Conservation (phyloP, 176 grass and related monocot genomes). For the Avena atlantica region DNA sequence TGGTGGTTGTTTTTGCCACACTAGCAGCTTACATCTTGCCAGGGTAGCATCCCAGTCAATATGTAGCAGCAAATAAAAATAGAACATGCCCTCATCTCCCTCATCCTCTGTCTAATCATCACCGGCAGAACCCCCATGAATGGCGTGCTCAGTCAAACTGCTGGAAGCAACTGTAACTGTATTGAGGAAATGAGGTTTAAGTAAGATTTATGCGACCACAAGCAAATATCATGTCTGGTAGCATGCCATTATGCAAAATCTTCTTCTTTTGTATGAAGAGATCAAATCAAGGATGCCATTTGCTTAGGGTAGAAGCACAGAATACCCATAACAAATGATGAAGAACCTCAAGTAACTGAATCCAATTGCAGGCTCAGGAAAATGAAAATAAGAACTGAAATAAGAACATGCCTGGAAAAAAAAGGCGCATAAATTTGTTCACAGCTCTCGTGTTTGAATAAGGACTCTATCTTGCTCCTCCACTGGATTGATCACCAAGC, state of each 20-base stretch:
- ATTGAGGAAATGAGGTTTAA: neutral
- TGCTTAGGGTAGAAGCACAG: neutral
- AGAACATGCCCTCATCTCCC: constrained; percentile 3
- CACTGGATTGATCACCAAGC: neutral
- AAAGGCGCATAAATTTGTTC: neutral
- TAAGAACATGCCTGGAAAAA: neutral
- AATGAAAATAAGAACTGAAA: neutral
- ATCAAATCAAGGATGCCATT: neutral
- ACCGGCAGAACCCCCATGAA: neutral
- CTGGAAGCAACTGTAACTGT: neutral
- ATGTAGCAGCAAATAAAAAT: constrained; percentile 1
- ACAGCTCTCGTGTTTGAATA: neutral
- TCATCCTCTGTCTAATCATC: neutral
- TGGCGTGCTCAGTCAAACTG: neutral
- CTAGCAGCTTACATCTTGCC: neutral
- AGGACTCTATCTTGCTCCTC: neutral
- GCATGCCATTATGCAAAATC: neutral
- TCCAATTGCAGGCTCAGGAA: neutral
- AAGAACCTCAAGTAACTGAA: constrained; percentile 20
- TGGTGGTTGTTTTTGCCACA: neutral
- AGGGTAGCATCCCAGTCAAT: neutral
- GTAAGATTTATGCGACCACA: neutral
- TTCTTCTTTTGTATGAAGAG: neutral
- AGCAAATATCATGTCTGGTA: neutral
- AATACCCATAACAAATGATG: neutral